A percentile compares a stretch with the other conserved stretches of the same genome.
These are phyloP conservation scores for Kalanchoe fedtschenkoi DNA, from an alignment of 164 flowering plant genomes.

Conservation along the genomic window DNA sequence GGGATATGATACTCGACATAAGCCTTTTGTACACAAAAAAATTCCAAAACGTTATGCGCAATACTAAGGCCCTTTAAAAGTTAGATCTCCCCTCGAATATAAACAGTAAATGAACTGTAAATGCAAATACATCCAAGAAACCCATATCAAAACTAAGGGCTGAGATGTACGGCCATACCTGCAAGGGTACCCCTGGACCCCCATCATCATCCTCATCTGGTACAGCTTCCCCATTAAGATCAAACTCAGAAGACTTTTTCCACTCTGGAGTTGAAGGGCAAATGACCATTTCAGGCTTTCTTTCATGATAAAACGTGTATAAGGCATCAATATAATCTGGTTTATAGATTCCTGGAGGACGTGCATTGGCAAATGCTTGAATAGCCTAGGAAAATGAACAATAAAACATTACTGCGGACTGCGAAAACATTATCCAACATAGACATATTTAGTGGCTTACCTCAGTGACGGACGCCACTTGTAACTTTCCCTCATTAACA, in stretches of 20 bases:
- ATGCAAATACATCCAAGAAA: too few species aligned
- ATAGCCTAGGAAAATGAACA: conserved; percentile 50
- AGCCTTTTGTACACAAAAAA: too few species aligned
- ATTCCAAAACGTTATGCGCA: too few species aligned
- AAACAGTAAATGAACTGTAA: too few species aligned
- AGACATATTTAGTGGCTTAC: conserved; percentile 21
- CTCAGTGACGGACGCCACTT: conserved; percentile 60
- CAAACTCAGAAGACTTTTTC: conserved; percentile 87
- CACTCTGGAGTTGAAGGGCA: conserved; percentile 96
- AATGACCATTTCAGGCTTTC: conserved; percentile 50
- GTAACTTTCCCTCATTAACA: conserved; percentile 62
- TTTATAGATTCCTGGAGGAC: conserved; percentile 98
- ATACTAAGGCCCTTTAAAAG: too few species aligned
- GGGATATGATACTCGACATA: too few species aligned
- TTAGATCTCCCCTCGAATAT: too few species aligned
- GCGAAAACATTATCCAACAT: background rate
- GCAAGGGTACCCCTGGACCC: conserved; percentile 32
- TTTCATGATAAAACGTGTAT: conserved; percentile 84
- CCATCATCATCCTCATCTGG: conserved; percentile 94
- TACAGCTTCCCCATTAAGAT: conserved; percentile 89
- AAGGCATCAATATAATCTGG: conserved; percentile 81
- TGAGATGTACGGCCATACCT: conserved; percentile 23
- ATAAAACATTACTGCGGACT: background rate
- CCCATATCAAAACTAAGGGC: too few species aligned
- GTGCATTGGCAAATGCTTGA: conserved; percentile 65